phyloP scores from a whole-genome alignment of 306 rosid species.

The Quillaja saponaria region DNA sequence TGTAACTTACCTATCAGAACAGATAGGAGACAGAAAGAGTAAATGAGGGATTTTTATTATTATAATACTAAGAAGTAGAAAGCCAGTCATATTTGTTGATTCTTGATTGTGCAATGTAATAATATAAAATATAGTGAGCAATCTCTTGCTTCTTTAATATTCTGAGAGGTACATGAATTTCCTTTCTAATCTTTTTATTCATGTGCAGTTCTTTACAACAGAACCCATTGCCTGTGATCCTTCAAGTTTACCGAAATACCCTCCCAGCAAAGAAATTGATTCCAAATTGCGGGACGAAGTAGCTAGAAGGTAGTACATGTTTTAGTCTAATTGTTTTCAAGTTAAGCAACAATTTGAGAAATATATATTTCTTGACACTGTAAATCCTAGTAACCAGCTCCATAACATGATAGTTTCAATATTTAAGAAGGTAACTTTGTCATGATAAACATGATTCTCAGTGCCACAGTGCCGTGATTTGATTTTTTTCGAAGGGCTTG shows the following conservation, averaged over 20 bases:
- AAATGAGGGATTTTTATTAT: background rate
- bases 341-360: conserved; percentile 7
- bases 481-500: too few relatives aligned
- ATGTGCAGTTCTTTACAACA: conserved; percentile 69
- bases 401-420: too few relatives aligned
- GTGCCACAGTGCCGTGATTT: too few relatives aligned
- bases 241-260: conserved; percentile 83
- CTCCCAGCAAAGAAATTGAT: conserved; percentile 94
- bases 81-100: conserved; percentile 1
- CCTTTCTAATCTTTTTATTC: conserved; percentile 23
- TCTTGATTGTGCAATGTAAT: conserved; percentile 13
- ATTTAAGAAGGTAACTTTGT: too few relatives aligned
- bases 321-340: conserved; percentile 10
- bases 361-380: background rate
- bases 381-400: background rate
- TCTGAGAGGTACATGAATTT: conserved; percentile 21
- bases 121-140: conserved; percentile 22
- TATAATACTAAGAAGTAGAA: conserved; percentile 9
- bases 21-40: background rate
- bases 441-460: too few relatives aligned
- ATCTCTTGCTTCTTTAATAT: conserved; percentile 18
- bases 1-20: background rate
- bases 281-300: conserved; percentile 65
- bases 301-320: conserved; percentile 76
- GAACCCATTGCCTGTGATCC: conserved; percentile 84